Conservation (phyloP, 345 rosid genomes). For the Linum trigynum region DNA sequence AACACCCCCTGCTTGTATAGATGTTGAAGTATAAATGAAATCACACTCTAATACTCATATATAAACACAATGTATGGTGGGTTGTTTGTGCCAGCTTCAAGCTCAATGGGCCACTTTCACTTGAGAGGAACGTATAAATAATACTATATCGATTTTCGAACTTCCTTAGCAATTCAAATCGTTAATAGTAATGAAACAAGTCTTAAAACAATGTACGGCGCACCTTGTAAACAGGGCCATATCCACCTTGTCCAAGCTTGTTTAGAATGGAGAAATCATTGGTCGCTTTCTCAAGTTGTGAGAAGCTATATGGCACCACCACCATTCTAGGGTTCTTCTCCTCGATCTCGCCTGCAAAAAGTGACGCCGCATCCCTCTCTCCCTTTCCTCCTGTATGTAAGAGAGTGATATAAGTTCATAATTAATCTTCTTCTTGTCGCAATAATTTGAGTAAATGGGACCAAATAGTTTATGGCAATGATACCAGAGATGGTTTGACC, state of each 20-base stretch:
- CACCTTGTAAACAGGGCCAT: constrained; percentile 2
- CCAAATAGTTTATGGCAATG: too few relatives aligned
- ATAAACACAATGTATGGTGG: too few relatives aligned
- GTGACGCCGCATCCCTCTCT: background rate
- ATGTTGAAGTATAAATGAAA: too few relatives aligned
- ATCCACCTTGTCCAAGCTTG: constrained; percentile 3
- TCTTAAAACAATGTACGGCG: too few relatives aligned
- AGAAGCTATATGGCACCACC: background rate
- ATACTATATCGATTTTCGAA: too few relatives aligned
- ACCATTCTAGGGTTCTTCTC: background rate
- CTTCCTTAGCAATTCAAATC: too few relatives aligned
- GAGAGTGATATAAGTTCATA: background rate
- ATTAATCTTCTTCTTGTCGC: background rate
- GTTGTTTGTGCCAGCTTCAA: too few relatives aligned
- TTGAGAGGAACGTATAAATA: too few relatives aligned
- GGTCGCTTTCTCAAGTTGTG: background rate
- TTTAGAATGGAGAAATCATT: background rate
- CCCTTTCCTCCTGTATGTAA: background rate
- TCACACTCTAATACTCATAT: too few relatives aligned
- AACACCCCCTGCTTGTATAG: background rate
- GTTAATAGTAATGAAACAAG: too few relatives aligned
- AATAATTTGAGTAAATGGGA: background rate
- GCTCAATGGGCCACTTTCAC: too few relatives aligned
- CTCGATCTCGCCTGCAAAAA: background rate
- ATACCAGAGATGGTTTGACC: too few relatives aligned